Evolutionary conservation across 129 eudicot genomes (phyloP).

Genomic region (Oenanthe sinensis): DNA sequence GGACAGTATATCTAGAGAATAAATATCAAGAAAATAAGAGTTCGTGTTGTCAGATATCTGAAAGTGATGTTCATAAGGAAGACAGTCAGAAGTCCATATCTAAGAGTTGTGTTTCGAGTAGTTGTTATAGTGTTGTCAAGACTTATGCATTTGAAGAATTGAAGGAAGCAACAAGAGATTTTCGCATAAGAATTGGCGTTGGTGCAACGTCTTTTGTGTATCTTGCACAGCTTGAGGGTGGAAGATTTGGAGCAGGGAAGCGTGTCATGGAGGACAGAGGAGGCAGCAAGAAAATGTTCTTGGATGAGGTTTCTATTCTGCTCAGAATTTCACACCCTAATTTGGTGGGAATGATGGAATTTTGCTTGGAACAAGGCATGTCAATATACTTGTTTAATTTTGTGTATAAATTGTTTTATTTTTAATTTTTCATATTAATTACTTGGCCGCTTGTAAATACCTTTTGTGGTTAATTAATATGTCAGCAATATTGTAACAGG

Average conservation of each 20-base stretch:
- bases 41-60: slow-evolving; percentile 10
- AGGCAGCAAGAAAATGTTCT: slow-evolving; percentile 66
- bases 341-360: slow-evolving; percentile 67
- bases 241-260: slow-evolving; percentile 65
- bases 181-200: slow-evolving; percentile 53
- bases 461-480: no score
- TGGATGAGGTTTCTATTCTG: slow-evolving; percentile 78
- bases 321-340: slow-evolving; percentile 84
- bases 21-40: slow-evolving; percentile 18
- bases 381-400: background rate
- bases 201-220: slow-evolving; percentile 80
- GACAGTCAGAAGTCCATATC: background rate
- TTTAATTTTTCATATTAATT: background rate
- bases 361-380: slow-evolving; percentile 77
- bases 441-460: background rate
- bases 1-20: slow-evolving; percentile 31
- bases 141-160: slow-evolving; percentile 65
- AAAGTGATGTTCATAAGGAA: slow-evolving; percentile 10
- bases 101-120: background rate
- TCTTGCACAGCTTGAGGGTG: slow-evolving; percentile 69
- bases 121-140: slow-evolving; percentile 30
- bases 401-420: background rate
- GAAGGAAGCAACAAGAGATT: slow-evolving; percentile 53
- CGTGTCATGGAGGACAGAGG: slow-evolving; percentile 76
- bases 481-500: slow-evolving; percentile 29